These are phyloP conservation scores for Leucosporidium yakuticum DNA, from an alignment of 768 basidiomycete species.

Conservation along the genomic window DNA sequence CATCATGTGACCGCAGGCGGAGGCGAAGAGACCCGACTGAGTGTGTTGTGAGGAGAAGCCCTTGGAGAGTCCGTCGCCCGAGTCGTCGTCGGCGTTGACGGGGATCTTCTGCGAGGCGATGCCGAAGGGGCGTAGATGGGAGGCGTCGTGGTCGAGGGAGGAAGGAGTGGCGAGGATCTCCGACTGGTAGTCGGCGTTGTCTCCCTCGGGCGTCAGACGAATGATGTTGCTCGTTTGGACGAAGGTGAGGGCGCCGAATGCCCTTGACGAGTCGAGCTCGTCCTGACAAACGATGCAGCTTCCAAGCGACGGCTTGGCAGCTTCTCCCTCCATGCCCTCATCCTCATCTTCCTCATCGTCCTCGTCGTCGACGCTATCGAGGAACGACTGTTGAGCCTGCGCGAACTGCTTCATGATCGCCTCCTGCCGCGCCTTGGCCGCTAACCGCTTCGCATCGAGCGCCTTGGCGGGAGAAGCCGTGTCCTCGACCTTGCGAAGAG, in stretches of 20 bases:
- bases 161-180: constrained; percentile 61
- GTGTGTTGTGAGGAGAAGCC: constrained; percentile 31
- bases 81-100: constrained; percentile 13
- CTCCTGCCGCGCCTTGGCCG: constrained; percentile 83
- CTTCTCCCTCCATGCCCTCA: constrained; percentile 40
- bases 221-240: constrained; percentile 82
- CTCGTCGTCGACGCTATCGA: constrained; percentile 55
- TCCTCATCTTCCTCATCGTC: constrained; percentile 55
- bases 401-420: constrained; percentile 95
- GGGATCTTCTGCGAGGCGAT: constrained; percentile 18
- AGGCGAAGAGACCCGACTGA: constrained; percentile 55
- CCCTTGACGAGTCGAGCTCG: constrained; percentile 62
- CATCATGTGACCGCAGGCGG: constrained; percentile 95
- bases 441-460: constrained; percentile 64
- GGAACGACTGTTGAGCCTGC: constrained; percentile 79
- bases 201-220: constrained; percentile 58
- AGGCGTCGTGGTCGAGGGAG: constrained; percentile 57
- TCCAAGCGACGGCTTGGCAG: constrained; percentile 51
- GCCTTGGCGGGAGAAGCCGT: constrained; percentile 45
- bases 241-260: constrained; percentile 80
- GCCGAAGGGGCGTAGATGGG: constrained; percentile 26
- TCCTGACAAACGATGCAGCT: constrained; percentile 99
- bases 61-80: constrained; percentile 25
- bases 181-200: constrained; percentile 51
- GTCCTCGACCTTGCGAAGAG: constrained; percentile 23